Evolutionary conservation across 148 eudicot species (phyloP).

Genomic region (Rhododendron henanense): DNA sequence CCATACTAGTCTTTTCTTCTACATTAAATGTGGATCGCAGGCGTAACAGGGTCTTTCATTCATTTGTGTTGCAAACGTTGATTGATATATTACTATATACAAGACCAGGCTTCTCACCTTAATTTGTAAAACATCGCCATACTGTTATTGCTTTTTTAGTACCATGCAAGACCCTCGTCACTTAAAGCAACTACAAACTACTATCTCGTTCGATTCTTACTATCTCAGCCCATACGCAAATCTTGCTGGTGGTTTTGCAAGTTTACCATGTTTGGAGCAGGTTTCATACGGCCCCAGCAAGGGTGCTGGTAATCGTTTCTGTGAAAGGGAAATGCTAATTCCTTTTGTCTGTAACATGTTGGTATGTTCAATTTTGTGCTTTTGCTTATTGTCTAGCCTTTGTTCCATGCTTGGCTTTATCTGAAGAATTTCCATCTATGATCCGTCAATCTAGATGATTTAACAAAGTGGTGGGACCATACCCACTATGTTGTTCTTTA

Average conservation of each 20-base stretch:
- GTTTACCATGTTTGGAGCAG: neutral
- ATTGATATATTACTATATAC: neutral
- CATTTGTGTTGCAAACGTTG: neutral
- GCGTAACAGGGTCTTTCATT: neutral
- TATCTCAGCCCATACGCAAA: neutral
- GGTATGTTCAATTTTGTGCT: neutral
- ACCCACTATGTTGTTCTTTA: neutral
- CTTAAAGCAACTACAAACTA: neutral
- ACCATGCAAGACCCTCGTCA: neutral
- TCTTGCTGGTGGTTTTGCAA: neutral
- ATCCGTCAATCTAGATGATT: neutral
- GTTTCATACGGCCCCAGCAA: neutral
- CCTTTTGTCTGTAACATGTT: neutral
- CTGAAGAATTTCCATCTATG: neutral
- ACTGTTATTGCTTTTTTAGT: neutral
- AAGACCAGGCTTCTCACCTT: neutral
- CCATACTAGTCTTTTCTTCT: constrained; percentile 4
- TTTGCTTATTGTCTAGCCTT: neutral
- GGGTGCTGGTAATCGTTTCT: neutral
- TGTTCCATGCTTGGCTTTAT: too few relatives aligned
- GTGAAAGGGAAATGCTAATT: neutral
- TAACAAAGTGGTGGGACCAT: neutral
- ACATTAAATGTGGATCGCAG: neutral
- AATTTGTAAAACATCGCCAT: neutral
- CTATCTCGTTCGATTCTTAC: neutral